Base-by-base conservation (phyloP, 2,329 filamentous ascomycete genomes). In the Trichothecium sympodiale region DNA sequence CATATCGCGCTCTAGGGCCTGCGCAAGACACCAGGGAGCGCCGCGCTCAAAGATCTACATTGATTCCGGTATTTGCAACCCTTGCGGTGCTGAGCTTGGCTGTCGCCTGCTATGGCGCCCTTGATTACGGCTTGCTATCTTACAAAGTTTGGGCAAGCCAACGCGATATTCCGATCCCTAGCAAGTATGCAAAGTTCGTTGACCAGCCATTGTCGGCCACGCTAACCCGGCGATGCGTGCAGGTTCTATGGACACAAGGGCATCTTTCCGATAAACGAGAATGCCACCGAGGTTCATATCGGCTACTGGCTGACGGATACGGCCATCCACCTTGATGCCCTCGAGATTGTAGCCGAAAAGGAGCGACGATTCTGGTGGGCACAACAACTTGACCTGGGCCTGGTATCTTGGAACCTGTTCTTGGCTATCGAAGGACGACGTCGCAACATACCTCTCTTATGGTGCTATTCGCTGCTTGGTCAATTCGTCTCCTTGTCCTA, bases 281-380 rank as follows among this genome's bases (percentile, higher is more conserved):
- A 53, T 17, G 42, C 45, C 8, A 44, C 43, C 13, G 36, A 46
- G 10, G 49, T 61, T 40, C 49, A 66, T 31, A 46, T 71, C 31
- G 60, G 60, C 9, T 60, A 63, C 17, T 78, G 74, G 74, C 48
- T 74, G 39, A 62, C 57, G 31, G 67, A 76, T 26, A 65, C 65
- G 3, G 61, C 71, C 17, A 48, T 77, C 16, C 62, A 69, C 41
- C 53, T 53, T 8, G 69, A 75, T 49, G 64, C 66, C 9, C 60
- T 74, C 38, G 65, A 71, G 40, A 69, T 75, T 17, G 57, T 75
- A 4, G 60, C 69, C 6, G 67, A 70, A 46, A 69, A 64, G 34
- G 60, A 66, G 4, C 65, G 69, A 33, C 65, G 72, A 13, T 69
- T 75, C 47, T 74, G 74, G 65, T 80, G 76, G 69, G 72, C 68